Base-by-base conservation (phyloP, 805 yeast genomes). In the Wickerhamomyces bovis region DNA sequence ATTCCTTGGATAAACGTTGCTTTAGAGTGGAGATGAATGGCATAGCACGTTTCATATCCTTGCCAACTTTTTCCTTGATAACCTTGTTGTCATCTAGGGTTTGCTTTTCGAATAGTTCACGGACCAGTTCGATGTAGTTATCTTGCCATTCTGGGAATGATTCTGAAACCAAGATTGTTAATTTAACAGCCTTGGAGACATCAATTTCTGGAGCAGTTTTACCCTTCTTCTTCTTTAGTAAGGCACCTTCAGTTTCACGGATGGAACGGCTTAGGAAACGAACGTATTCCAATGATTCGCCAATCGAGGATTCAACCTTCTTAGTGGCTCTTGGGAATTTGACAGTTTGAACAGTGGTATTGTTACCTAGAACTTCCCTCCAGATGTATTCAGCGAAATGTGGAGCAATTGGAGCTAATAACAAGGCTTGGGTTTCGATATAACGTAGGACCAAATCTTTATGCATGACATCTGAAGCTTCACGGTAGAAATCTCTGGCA, bases 21-120 rank as follows among this genome's bases (percentile, higher is more conserved):
- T 94, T 90, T 66, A 94, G 73, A 57, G 80, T 72, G 53, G 92
- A 83, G 51, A 94, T 89, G 67, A 90, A 92, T 49, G 98, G 98
- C 98, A 94, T 94, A 50, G 96, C 97, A 58, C 95, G 84, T 78
- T 94, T 94, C 86, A 90, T 87, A 61, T 94, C 98, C 66, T 82
- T 83, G 54, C 87, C 87, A 50, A 85, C 81, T 63, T 72, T 78
- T 55, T 80, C 77, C 65, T 77, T 83, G 57, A 85, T 71, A 48
- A 69, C 71, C 60, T 75, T 76, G 70, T 76, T 83, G 64, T 85
- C 92, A 53, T 81, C 72, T 60, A 85, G 72, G 25, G 78, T 67
- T 33, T 79, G 82, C 41, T 64, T 67, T 57, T 80, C 89, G 55
- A 86, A 85, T 55, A 87, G 74, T 56, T 82, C 81, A 58, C 90